These are phyloP conservation scores for Alternaria hordeiaustralica DNA, from an alignment of 2,329 filamentous ascomycete species.

Conservation along the genomic window DNA sequence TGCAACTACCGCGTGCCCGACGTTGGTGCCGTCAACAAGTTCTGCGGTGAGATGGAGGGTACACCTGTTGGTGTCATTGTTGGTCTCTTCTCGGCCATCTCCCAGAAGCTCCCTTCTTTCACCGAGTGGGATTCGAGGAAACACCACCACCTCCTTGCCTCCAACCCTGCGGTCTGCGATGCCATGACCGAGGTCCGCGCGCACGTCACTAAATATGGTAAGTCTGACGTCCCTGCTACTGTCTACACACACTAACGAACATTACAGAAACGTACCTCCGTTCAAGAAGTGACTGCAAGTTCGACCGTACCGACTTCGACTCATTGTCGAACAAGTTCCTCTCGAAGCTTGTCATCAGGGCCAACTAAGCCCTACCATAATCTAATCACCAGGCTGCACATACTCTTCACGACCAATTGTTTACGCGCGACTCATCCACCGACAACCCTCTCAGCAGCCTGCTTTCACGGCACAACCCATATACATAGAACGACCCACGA, in stretches of 20 bases:
- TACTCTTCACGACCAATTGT: conserved; percentile 22
- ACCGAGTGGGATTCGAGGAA: conserved; percentile 93
- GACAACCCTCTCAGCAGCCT: conserved; percentile 33
- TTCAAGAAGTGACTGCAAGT: conserved; percentile 78
- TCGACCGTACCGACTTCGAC: conserved; percentile 92
- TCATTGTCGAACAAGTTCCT: conserved; percentile 96
- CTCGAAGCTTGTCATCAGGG: conserved; percentile 93
- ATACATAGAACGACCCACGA: conserved; percentile 40
- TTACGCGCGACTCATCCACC: conserved; percentile 32
- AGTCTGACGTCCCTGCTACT: conserved; percentile 48
- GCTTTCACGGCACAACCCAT: conserved; percentile 35
- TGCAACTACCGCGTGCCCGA: conserved; percentile 95
- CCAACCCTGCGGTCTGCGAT: conserved; percentile 90
- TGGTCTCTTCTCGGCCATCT: conserved; percentile 96
- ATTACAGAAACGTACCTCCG: conserved; percentile 81
- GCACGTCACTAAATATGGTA: conserved; percentile 93
- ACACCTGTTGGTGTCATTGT: conserved; percentile 96
- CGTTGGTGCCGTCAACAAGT: conserved; percentile 83
- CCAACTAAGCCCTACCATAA: conserved; percentile 66
- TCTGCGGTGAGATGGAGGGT: conserved; percentile 96
- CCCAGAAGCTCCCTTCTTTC: conserved; percentile 91
- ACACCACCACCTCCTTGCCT: conserved; percentile 88
- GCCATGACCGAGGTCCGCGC: conserved; percentile 95
- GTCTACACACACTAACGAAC: conserved; percentile 50
- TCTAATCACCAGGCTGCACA: conserved; percentile 21